Evolutionary conservation across 192 early-diverging fungal species (phyloP), one percentile per base, ranked within the genome.

Genomic region (Backusella sp.): DNA sequence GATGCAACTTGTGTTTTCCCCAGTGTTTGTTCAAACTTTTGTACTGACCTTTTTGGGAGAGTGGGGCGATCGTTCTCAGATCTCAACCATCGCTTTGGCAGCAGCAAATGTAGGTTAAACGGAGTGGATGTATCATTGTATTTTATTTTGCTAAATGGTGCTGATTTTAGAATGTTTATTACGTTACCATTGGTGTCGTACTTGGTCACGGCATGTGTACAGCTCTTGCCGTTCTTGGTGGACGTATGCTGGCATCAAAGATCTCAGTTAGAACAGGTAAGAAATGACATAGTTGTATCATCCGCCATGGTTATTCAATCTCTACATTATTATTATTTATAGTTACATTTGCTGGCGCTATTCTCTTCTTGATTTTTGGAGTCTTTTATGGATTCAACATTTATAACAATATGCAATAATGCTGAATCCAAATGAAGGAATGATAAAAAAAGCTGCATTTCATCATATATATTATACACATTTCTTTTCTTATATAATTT

Each of bases 21-120:
- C 98, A 0, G 84, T 96, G 34, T 99, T 96, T 89, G 90, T 98
- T 28, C 94, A 99, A 85, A 95, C 94, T 0, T 99, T 99, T 88
- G 89, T 96, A 37, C 80, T 99, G 77, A 98, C 96, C 44, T 99
- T 99, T 76, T 74, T 99, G 73, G 98, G 94, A 49, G 98, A 99
- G 80, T 99, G 97, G 96, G 97, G 96, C 15, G 96, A 99, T 82
- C 90, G 96, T 30, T 96, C 95, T 72, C 97, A 99, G 84, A 94
- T 98, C 73, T 92, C 96, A 2, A 98, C 97, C 1, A 96, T 99
- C 79, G 97, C 96, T 39, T 84, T 99, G 71, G 96, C 95, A 53
- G 96, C 96, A 21, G 95, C 97, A n/a, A 89, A 91, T 76, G 90
- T 91, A 85, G 79, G 78, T 76, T 37, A 49, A 56, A 17, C 30